Conservation (phyloP, 352 stramenopile genomes). For the Phytophthora pini region DNA sequence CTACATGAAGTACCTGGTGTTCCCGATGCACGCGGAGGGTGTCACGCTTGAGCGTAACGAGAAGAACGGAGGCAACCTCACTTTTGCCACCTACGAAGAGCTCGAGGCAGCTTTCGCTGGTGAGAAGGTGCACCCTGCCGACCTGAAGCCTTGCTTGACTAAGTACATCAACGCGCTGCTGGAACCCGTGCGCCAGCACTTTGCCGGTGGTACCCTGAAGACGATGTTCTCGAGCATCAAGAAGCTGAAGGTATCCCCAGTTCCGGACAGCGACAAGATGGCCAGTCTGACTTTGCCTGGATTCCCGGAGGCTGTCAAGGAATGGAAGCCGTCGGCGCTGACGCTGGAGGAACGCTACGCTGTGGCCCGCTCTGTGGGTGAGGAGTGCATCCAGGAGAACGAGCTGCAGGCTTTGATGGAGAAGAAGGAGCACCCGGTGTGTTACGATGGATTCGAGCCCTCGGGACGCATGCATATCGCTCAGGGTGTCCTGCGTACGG, state of each 20-base stretch:
- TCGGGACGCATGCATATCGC: conserved; percentile 99
- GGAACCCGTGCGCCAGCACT: conserved; percentile 97
- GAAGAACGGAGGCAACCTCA: conserved; percentile 85
- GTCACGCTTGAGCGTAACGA: conserved; percentile 84
- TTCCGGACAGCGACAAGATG: conserved; percentile 76
- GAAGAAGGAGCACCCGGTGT: conserved; percentile 91
- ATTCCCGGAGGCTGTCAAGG: conserved; percentile 66
- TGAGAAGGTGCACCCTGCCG: conserved; percentile 95
- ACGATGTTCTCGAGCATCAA: conserved; percentile 95
- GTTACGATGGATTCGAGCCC: conserved; percentile 99
- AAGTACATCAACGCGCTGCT: conserved; percentile 95
- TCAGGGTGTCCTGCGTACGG: conserved; percentile 95
- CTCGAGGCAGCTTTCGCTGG: conserved; percentile 92
- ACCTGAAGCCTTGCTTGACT: conserved; percentile 95
- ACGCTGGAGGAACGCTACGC: conserved; percentile 84
- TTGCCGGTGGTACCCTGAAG: conserved; percentile 94
- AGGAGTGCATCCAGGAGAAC: conserved; percentile 94
- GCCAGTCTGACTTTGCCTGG: conserved; percentile 65
- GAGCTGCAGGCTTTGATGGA: conserved; percentile 85
- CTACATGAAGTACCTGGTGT: conserved; percentile 97
- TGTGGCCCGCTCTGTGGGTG: conserved; percentile 85
- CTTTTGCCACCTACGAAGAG: conserved; percentile 91
- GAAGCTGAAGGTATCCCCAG: conserved; percentile 78
- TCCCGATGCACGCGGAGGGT: conserved; percentile 78
- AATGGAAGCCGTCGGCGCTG: conserved; percentile 81